Conservation (phyloP, 306 rosid genomes). For the Trichosanthes truncata region DNA sequence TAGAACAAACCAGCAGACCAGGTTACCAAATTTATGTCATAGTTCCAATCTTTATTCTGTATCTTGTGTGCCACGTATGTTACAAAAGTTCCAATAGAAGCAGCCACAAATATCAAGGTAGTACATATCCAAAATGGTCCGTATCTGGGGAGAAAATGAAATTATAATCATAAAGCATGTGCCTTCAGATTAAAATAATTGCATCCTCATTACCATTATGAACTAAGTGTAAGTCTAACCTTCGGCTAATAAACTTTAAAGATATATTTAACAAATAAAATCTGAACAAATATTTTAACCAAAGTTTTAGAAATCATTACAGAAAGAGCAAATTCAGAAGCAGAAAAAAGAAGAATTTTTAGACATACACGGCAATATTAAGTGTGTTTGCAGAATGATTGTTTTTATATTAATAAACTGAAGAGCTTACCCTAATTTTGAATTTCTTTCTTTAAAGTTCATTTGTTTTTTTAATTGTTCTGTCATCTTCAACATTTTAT, state of each 20-base stretch:
- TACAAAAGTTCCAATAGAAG: constrained; percentile 86
- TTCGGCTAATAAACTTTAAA: background rate
- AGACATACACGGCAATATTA: background rate
- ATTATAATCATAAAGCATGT: constrained; percentile 12
- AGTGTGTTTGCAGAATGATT: background rate
- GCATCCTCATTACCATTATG: background rate
- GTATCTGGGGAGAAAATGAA: constrained; percentile 41
- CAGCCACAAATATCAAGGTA: constrained; percentile 88
- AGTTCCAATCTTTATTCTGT: constrained; percentile 64
- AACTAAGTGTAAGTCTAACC: background rate
- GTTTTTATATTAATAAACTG: background rate
- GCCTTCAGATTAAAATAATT: background rate
- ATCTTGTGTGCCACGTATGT: constrained; percentile 85
- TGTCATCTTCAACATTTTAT: background rate
- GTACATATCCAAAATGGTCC: constrained; percentile 99
- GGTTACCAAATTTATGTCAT: constrained; percentile 86
- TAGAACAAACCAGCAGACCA: constrained; percentile 98
- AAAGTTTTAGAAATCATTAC: background rate
- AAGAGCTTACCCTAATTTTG: background rate
- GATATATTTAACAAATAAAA: background rate
- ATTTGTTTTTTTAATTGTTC: background rate
- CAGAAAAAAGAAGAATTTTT: background rate
- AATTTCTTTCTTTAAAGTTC: background rate
- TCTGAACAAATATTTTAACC: background rate
- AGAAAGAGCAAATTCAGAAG: background rate